Evolutionary conservation across 2,329 filamentous ascomycete genomes (phyloP), one percentile per base, ranked within the genome.

Genomic region (Truncatella angustata): DNA sequence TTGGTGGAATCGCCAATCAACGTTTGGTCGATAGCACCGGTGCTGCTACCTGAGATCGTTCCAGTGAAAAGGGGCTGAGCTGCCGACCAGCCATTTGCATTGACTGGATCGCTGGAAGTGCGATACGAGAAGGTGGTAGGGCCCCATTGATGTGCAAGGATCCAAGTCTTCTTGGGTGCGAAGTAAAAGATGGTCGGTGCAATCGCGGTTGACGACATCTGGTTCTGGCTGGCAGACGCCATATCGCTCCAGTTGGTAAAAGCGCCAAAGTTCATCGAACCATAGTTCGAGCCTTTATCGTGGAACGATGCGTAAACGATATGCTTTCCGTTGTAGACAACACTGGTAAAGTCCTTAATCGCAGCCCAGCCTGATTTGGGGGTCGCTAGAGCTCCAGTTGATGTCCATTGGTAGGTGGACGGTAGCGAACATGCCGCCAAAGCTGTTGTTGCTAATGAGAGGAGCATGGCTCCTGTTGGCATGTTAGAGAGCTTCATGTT

Each of bases 141-240:
- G 1, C 82, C 82, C 82, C 82, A 86, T 65, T 87, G 82, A 61
- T 85, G 79, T 14, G 81, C 79, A 0, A 87, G 73, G n/a, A 86
- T 69, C 84, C 84, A 87, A 56, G 79, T 66, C 57, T 69, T 73
- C 69, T 85, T 86, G 1, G 84, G 84, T 4, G 63, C 58, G 59
- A 86, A 87, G 71, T 77, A 81, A 70, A 87, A 85, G 44, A 87
- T 68, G 0, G 81, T 82, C 1, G 84, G 84, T 0, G 84, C 84
- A 20, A 85, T 81, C 9, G 79, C 66, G 5, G 54, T 58, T 4
- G 53, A 43, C 40, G 30, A 69, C 77, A 82, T 83, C 1, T 53
- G 56, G 55, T 70, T 86, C 67, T 87, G 83, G 54, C 61, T 67
- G 0, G 75, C 79, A 0, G 73, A 68, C 18, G 63, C 67, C 73